Percentiles rank a stretch among this genome's conserved stretches.
These are phyloP conservation scores for Sclerospora graminicola DNA, from an alignment of 352 stramenopile species.

Conservation along the genomic window DNA sequence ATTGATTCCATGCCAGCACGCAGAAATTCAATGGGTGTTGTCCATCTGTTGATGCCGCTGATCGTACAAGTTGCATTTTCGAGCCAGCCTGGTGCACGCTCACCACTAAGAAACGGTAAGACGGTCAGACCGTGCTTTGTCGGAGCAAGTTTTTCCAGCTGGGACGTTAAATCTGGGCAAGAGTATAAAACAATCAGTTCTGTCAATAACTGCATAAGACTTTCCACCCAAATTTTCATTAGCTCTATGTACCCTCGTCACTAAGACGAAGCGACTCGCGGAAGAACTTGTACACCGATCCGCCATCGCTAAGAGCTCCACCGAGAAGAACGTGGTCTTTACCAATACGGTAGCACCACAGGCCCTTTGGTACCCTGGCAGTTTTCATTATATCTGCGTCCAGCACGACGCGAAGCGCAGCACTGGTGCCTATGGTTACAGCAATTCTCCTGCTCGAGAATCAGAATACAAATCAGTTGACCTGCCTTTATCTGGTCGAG, in stretches of 20 bases:
- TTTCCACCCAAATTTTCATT: neutral
- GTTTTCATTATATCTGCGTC: conserved; percentile 28
- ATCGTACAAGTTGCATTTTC: conserved; percentile 86
- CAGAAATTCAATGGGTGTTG: conserved; percentile 80
- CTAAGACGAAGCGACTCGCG: conserved; percentile 54
- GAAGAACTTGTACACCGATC: conserved; percentile 91
- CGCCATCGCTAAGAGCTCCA: conserved; percentile 94
- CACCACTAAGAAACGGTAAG: conserved; percentile 89
- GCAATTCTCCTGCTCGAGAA: conserved; percentile 63
- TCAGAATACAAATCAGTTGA: conserved; percentile 1
- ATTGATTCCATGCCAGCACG: conserved; percentile 88
- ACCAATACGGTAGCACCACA: conserved; percentile 93
- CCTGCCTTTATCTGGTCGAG: neutral
- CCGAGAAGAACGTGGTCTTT: conserved; percentile 81
- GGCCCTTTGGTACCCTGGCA: conserved; percentile 71
- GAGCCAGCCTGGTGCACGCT: conserved; percentile 89
- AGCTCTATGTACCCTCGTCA: conserved; percentile 24
- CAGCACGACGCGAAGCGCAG: conserved; percentile 88
- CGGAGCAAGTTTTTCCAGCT: conserved; percentile 43
- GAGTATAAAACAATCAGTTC: neutral
- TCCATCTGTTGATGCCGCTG: conserved; percentile 87
- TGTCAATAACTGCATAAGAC: neutral
- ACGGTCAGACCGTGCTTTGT: conserved; percentile 70
- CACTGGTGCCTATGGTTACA: conserved; percentile 91
- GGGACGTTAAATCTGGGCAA: conserved; percentile 10